A percentile compares a stretch with the other conserved stretches of the same genome.
phyloP scores from a whole-genome alignment of 306 rosid genomes.

The Vigna mungo region DNA sequence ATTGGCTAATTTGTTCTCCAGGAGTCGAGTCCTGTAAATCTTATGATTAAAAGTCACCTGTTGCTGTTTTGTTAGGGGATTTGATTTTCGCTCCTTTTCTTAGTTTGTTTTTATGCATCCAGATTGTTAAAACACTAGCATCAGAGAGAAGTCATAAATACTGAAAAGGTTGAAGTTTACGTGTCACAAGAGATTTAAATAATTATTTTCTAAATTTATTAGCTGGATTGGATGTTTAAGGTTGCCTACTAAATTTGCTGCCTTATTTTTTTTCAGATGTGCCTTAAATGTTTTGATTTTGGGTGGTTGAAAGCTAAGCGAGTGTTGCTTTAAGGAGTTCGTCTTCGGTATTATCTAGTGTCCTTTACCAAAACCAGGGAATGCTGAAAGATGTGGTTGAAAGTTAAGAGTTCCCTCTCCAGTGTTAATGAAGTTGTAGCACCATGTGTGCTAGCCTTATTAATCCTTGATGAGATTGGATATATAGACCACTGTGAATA shows the following conservation, averaged over 20 bases:
- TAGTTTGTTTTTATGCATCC: conserved; percentile 10
- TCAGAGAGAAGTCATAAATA: conserved; percentile 7
- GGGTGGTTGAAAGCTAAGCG: conserved; percentile 39
- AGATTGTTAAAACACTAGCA: conserved; percentile 9
- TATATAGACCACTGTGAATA: conserved; percentile 46
- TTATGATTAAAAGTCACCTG: conserved; percentile 21
- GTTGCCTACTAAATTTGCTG: conserved; percentile 3
- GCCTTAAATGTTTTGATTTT: conserved; percentile 1
- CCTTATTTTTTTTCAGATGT: conserved; percentile 51
- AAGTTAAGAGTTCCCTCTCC: conserved; percentile 56
- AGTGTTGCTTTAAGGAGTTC: conserved; percentile 36
- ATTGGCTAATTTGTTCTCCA: neutral
- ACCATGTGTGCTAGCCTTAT: conserved; percentile 55
- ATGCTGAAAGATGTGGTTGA: conserved; percentile 97
- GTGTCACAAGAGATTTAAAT: neutral
- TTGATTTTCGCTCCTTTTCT: neutral
- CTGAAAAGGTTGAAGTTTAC: conserved; percentile 1
- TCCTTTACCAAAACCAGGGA: conserved; percentile 63
- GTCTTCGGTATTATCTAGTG: conserved; percentile 45
- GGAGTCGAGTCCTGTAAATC: neutral
- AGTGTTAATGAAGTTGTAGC: conserved; percentile 51
- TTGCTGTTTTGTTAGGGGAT: conserved; percentile 18
- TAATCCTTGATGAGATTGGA: conserved; percentile 58
- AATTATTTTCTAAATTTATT: neutral
- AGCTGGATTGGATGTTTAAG: conserved; percentile 18